Base-by-base conservation (phyloP, 371 early-diverging fungal genomes). In the Mucor plumbeus region DNA sequence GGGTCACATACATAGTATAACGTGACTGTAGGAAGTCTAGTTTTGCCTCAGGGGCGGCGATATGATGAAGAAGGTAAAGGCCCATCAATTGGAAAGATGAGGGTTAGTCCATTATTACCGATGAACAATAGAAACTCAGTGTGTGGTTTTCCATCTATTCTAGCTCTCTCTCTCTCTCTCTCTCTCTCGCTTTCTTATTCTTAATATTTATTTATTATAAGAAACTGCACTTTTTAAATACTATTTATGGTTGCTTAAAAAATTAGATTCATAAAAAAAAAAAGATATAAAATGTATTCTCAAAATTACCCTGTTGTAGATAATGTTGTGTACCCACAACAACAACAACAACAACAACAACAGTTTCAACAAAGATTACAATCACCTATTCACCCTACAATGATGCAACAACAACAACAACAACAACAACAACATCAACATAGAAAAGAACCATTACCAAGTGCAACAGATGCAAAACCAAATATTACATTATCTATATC, bases 371-470 rank as follows among this genome's bases (percentile, higher is more conserved):
- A 58, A 1, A 26, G 43, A 15, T 35, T 60, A 43, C 35, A 40
- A 47, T 34, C 61, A 7, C 48, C 65, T 19, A 26, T 64, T 3
- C 44, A 59, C 58, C 59, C 65, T 9, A 26, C 31, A 31, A 33
- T 50, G 6, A 53, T 50, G 26, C 41, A 43, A 14, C 63, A 50
- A 15, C 50, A 50, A 19, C 50, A 50, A 19, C 50, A 7, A 21
- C 56, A 31, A 9, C 53, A 21, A 26, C 66, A 59, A 39, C 56
- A 31, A 9, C 53, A 21, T 10, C 66, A 59, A 39, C 55, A 53
- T 55, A 36, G 48, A 65, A 61, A 69, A 54, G 74, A 75, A 35
- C 68, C 72, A 11, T 26, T 78, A 21, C 79, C 79, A 3, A 78
- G 61, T 50, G 74, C 71, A 19, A 73, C 72, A 39, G 79, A 75